A percentile compares a stretch with the other conserved stretches of the same genome.
Conservation (phyloP, 2,329 filamentous ascomycete species). For the Capronia americana region DNA sequence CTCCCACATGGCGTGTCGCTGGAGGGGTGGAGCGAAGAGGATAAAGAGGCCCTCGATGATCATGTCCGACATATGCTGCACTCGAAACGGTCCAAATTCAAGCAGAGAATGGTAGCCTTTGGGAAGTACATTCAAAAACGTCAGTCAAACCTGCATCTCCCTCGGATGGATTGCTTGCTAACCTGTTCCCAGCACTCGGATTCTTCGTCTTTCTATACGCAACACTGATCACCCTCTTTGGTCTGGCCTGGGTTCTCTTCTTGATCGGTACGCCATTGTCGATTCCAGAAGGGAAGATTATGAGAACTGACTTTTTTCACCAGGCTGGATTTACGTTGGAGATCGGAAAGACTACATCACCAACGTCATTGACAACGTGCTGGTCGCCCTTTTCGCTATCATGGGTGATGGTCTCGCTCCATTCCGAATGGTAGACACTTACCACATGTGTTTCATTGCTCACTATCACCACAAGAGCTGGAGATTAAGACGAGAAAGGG, state of each 20-base stretch:
- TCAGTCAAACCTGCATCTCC: slow-evolving; percentile 48
- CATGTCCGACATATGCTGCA: slow-evolving; percentile 88
- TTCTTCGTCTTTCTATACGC: slow-evolving; percentile 86
- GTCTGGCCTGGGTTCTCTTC: slow-evolving; percentile 88
- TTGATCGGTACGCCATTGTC: slow-evolving; percentile 66
- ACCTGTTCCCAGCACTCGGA: slow-evolving; percentile 65
- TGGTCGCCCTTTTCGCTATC: slow-evolving; percentile 73
- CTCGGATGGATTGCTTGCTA: neutral
- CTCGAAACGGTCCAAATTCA: slow-evolving; percentile 78
- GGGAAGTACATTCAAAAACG: slow-evolving; percentile 76
- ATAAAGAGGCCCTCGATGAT: slow-evolving; percentile 80
- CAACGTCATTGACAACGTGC: slow-evolving; percentile 72
- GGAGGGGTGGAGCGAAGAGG: slow-evolving; percentile 75
- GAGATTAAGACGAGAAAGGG: slow-evolving; percentile 67
- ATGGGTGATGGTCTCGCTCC: slow-evolving; percentile 75
- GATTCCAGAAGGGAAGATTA: neutral
- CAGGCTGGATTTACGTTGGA: slow-evolving; percentile 81
- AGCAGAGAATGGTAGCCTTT: slow-evolving; percentile 79
- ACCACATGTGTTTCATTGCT: slow-evolving; percentile 84
- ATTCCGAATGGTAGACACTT: slow-evolving; percentile 80
- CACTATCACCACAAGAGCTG: slow-evolving; percentile 73
- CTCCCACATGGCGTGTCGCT: slow-evolving; percentile 75
- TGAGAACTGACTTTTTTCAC: neutral
- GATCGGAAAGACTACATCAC: slow-evolving; percentile 72
- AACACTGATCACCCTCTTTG: slow-evolving; percentile 80